Percentiles rank a stretch among this genome's conserved stretches.
These are phyloP conservation scores for Aspergillus piperis DNA, from an alignment of 2,329 filamentous ascomycete species.

Conservation along the genomic window DNA sequence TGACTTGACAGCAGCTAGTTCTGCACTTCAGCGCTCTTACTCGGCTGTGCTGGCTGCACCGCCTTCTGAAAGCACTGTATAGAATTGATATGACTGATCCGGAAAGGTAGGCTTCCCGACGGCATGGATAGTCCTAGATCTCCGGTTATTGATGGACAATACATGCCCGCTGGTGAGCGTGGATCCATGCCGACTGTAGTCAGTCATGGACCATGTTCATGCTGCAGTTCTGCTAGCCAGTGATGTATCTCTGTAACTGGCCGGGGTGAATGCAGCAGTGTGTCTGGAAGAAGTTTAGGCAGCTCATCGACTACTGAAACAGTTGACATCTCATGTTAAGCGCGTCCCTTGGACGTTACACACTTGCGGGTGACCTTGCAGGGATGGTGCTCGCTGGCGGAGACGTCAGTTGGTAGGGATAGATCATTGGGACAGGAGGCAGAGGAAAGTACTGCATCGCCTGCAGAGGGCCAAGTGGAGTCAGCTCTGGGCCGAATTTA, in stretches of 20 bases:
- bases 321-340: background rate
- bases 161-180: conserved; percentile 13
- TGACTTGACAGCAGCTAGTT: conserved; percentile 22
- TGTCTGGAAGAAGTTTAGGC: conserved; percentile 13
- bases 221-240: conserved; percentile 27
- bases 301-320: conserved; percentile 9
- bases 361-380: background rate
- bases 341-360: conserved; percentile 7
- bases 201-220: conserved; percentile 23
- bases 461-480: background rate
- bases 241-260: conserved; percentile 25
- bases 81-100: conserved; percentile 10
- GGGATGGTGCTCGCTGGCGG: background rate
- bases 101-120: conserved; percentile 3
- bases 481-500: background rate
- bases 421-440: background rate
- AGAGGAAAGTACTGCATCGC: background rate
- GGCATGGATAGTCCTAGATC: conserved; percentile 3
- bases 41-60: conserved; percentile 27
- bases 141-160: conserved; percentile 5
- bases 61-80: conserved; percentile 20
- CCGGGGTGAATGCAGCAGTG: conserved; percentile 17
- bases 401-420: background rate
- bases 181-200: conserved; percentile 22
- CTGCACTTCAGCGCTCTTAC: conserved; percentile 24